Percentiles rank a stretch among this genome's conserved stretches.
phyloP scores from a whole-genome alignment of 306 rosid genomes.

The Abrus pulchellus region DNA sequence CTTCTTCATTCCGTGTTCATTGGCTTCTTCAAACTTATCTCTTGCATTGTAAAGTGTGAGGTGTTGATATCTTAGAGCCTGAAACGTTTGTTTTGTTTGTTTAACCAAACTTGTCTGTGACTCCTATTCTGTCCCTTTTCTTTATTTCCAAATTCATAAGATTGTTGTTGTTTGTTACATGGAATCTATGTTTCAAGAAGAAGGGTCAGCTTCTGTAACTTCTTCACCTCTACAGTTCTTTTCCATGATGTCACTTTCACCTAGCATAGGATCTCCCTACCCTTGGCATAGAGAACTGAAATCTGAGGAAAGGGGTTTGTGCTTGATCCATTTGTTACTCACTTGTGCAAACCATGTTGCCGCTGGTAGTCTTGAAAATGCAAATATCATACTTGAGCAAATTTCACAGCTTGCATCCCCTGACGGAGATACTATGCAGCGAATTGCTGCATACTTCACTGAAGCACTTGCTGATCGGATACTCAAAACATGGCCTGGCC shows the following conservation, averaged over 20 bases:
- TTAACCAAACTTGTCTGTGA: slow-evolving; percentile 23
- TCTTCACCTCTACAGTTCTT: slow-evolving; percentile 82
- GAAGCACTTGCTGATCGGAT: slow-evolving; percentile 88
- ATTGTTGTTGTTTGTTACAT: slow-evolving; percentile 49
- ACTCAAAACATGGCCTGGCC: slow-evolving; percentile 86
- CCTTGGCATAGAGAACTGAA: slow-evolving; percentile 83
- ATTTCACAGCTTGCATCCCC: slow-evolving; percentile 83
- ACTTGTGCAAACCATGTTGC: slow-evolving; percentile 91
- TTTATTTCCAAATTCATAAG: slow-evolving; percentile 33
- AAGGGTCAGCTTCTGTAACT: slow-evolving; percentile 88
- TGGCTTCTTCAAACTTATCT: slow-evolving; percentile 12
- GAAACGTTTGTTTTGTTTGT: background rate
- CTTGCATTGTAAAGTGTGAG: slow-evolving; percentile 5
- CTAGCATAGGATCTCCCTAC: slow-evolving; percentile 79
- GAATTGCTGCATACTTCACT: slow-evolving; percentile 81
- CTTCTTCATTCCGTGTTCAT: slow-evolving; percentile 1
- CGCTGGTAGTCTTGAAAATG: slow-evolving; percentile 77
- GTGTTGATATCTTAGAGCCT: slow-evolving; percentile 32
- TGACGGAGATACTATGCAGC: slow-evolving; percentile 90
- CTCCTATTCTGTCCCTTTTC: slow-evolving; percentile 15
- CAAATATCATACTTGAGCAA: slow-evolving; percentile 78
- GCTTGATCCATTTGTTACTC: slow-evolving; percentile 80
- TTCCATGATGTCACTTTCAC: slow-evolving; percentile 80
- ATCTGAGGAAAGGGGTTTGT: slow-evolving; percentile 88
- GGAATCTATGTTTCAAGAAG: slow-evolving; percentile 81